A percentile compares a stretch with the other conserved stretches of the same genome.
These are phyloP conservation scores for Periconia sp. DNA, from an alignment of 2,329 filamentous ascomycete species.

Conservation along the genomic window DNA sequence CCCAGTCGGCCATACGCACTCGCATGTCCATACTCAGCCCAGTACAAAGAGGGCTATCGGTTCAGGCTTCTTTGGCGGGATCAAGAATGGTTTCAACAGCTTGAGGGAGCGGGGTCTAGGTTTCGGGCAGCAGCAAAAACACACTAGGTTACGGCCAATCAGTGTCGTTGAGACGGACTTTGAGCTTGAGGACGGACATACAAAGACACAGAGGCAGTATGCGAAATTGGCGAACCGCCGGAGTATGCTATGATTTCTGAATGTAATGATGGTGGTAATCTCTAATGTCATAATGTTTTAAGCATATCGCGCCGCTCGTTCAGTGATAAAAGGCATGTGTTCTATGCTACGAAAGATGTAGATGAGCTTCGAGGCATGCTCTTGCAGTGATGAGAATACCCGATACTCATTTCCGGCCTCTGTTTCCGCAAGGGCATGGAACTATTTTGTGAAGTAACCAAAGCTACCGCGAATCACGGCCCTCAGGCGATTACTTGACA, in stretches of 20 bases:
- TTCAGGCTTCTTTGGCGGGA: conserved; percentile 4
- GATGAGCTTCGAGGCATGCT: too few species aligned
- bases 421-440: too few species aligned
- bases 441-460: too few species aligned
- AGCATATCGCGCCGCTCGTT: too few species aligned
- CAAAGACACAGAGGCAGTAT: conserved; percentile 41
- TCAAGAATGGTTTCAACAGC: conserved; percentile 1
- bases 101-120: conserved; percentile 13
- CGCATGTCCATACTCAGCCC: neutral
- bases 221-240: conserved; percentile 43
- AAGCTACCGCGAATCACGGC: too few species aligned
- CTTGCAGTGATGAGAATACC: too few species aligned
- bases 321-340: too few species aligned
- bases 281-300: too few species aligned
- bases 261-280: too few species aligned
- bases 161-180: conserved; percentile 31
- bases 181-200: conserved; percentile 43
- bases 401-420: too few species aligned
- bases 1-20: conserved; percentile 5
- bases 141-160: conserved; percentile 21
- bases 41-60: neutral
- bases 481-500: too few species aligned
- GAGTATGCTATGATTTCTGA: conserved; percentile 39
- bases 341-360: too few species aligned
- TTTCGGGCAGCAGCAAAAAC: conserved; percentile 19